Evolutionary conservation across 805 yeast species (phyloP), one percentile per base, ranked within the genome.

Genomic region (Lipomyces yamanashiensis): DNA sequence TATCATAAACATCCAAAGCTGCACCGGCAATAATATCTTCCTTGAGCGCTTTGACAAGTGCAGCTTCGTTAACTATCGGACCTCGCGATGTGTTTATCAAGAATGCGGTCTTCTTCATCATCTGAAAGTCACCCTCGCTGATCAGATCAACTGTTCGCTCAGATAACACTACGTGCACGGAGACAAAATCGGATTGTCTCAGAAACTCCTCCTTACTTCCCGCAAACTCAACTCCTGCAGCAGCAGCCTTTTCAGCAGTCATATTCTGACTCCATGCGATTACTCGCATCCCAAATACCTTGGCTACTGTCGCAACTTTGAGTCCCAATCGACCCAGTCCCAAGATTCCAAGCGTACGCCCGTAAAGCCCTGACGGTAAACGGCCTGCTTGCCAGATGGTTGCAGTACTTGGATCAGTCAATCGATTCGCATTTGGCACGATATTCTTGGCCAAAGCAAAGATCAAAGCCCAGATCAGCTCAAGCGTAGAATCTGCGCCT

Each of bases 61-160:
- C 69, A 2, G n/a, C 56, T 39, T 62, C 63, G 41, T 69, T 62
- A 10, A 70, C 69, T 37, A 70, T 48, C 17, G 71, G 71, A 7
- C 71, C 72, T 21, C 72, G 59, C 8, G 71, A 61, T 9, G 70
- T 68, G 58, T 70, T 70, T 39, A 70, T 62, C 41, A 70, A 39
- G 17, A 67, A 58, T 10, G 71, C 70, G 7, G 70, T 55, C n/a
- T 59, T 56, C 54, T 69, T 70, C 69, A 70, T 60, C 36, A 62
- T 39, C 43, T 37, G 49, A n/a, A 70, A 58, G 3, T 70, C 71
- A 13, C 41, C 17, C 19, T 44, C 60, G 10, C 57, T 53, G 17
- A 70, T 63, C 15, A 67, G 19, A 13, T 61, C 67, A 3, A 52
- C 52, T 17, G 72, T 54, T 13, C 68, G 39, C 8, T 58, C 63